Conservation (phyloP, 306 rosid species). For the Morella rubra region DNA sequence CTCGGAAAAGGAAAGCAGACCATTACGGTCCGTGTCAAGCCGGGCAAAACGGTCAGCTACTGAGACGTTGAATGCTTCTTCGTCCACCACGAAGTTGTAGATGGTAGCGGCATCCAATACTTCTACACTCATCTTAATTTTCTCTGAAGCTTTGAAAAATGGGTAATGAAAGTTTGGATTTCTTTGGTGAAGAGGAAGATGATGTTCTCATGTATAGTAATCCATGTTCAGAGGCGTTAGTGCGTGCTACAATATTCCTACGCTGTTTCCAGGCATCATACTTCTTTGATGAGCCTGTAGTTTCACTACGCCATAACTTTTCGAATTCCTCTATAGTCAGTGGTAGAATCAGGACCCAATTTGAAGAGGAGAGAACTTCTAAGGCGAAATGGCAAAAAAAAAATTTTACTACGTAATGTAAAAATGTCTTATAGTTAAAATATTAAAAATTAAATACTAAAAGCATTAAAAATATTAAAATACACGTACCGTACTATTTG, state of each 20-base stretch:
- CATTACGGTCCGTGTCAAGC: slow-evolving; percentile 61
- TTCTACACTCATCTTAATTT: slow-evolving; percentile 79
- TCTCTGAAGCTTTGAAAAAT: background rate
- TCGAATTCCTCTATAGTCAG: background rate
- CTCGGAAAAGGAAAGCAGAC: slow-evolving; percentile 61
- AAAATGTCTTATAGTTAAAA: too few relatives aligned
- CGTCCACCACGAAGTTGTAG: slow-evolving; percentile 61
- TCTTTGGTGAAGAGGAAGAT: background rate
- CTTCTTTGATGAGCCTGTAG: background rate
- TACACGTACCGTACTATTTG: too few relatives aligned
- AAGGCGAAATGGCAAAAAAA: too few relatives aligned
- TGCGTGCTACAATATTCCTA: too few relatives aligned
- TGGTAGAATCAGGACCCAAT: too few relatives aligned
- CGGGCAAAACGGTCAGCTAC: slow-evolving; percentile 40
- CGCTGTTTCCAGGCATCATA: background rate
- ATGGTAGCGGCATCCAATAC: slow-evolving; percentile 68
- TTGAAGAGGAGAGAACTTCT: too few relatives aligned
- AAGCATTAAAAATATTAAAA: too few relatives aligned
- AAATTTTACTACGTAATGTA: too few relatives aligned
- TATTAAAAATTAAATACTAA: too few relatives aligned
- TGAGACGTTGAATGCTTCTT: slow-evolving; percentile 49
- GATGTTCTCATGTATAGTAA: background rate
- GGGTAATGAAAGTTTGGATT: background rate
- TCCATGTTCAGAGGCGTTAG: background rate
- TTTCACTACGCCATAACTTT: background rate